Conservation (phyloP, 306 rosid species). For the Sophora flavescens region DNA sequence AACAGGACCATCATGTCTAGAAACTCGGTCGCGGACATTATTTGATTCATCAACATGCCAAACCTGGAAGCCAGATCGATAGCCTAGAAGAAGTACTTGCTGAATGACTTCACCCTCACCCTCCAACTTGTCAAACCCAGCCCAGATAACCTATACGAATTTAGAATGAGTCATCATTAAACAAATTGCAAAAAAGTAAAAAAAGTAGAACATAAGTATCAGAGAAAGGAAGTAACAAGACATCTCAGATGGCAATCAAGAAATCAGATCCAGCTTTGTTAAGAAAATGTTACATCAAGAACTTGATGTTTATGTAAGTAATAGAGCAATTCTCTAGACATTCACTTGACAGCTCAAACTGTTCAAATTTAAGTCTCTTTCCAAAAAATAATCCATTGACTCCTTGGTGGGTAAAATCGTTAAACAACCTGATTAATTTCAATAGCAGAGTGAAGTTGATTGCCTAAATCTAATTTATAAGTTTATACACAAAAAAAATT, state of each 20-base stretch:
- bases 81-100: conserved; percentile 87
- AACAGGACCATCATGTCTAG: conserved; percentile 85
- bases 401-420: neutral
- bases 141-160: conserved; percentile 83
- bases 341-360: neutral
- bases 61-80: conserved; percentile 92
- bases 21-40: conserved; percentile 81
- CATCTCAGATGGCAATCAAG: neutral
- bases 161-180: conserved; percentile 21
- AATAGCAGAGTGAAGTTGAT: conserved; percentile 20
- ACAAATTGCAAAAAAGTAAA: conserved; percentile 8
- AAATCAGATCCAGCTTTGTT: conserved; percentile 13
- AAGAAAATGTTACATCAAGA: neutral
- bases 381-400: neutral
- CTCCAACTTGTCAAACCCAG: conserved; percentile 95
- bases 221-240: conserved; percentile 17
- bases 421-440: neutral
- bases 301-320: neutral
- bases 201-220: neutral
- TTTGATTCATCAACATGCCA: conserved; percentile 98
- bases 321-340: neutral
- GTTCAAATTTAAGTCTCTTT: neutral
- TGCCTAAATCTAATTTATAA: neutral
- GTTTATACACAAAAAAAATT: neutral
- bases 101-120: conserved; percentile 62